Evolutionary conservation across 352 stramenopile genomes (phyloP).

Genomic region (Phytophthora kernoviae): DNA sequence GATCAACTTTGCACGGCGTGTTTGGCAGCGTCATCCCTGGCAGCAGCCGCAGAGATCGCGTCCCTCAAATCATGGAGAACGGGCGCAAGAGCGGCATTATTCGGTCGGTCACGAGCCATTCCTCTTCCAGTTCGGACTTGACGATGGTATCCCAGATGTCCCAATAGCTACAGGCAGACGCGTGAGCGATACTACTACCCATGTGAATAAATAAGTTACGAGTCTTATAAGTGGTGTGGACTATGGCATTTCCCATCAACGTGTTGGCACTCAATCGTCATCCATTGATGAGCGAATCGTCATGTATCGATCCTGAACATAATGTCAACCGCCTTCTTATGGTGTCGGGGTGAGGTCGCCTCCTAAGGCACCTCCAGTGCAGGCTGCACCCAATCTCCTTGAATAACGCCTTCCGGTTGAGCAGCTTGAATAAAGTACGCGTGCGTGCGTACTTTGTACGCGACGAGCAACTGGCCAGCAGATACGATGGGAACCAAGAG

Average conservation of each 20-base stretch:
- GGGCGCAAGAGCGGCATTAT: slow-evolving; percentile 34
- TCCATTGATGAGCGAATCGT: too few relatives aligned
- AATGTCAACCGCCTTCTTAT: too few relatives aligned
- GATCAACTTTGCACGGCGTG: slow-evolving; percentile 38
- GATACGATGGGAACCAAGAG: slow-evolving; percentile 28
- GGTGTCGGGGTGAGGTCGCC: too few relatives aligned
- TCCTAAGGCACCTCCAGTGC: too few relatives aligned
- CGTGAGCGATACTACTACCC: slow-evolving; percentile 10
- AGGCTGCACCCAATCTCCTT: too few relatives aligned
- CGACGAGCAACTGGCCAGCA: too few relatives aligned
- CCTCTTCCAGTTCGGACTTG: slow-evolving; percentile 34
- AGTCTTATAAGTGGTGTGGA: slow-evolving; percentile 4
- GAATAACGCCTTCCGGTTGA: too few relatives aligned
- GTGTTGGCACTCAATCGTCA: too few relatives aligned
- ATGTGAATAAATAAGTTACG: slow-evolving; percentile 33
- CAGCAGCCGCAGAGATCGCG: slow-evolving; percentile 31
- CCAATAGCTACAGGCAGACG: slow-evolving; percentile 9
- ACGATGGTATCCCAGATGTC: slow-evolving; percentile 27
- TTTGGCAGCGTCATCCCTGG: slow-evolving; percentile 25
- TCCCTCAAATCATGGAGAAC: slow-evolving; percentile 39
- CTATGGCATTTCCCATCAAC: too few relatives aligned
- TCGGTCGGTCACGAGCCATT: slow-evolving; percentile 27
- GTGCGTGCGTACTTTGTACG: too few relatives aligned
- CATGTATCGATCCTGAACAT: not conserved
- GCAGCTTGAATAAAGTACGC: too few relatives aligned